Base-by-base conservation (phyloP, 2,329 filamentous ascomycete species). In the Rutstroemia sp. region DNA sequence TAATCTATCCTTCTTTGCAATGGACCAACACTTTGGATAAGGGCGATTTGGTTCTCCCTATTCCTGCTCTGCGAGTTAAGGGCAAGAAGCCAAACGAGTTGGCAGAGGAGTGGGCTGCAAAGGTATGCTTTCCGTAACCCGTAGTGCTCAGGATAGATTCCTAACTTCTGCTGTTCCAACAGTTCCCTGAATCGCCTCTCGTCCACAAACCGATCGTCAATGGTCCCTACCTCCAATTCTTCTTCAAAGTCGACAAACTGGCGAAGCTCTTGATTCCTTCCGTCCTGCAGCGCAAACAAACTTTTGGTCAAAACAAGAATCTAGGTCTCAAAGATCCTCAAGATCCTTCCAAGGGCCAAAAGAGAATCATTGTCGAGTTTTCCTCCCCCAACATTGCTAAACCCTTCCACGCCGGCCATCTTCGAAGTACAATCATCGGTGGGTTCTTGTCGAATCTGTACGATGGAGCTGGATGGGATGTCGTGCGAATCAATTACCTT, bases 331-430 rank as follows among this genome's bases (percentile, higher is more conserved):
- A 77, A 61, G 83, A 90, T 66, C 77, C 80, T 39, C 73, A 76
- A 21, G 79, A 89, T 67, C 77, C 82, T 7, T 77, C 70, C 12
- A 70, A 73, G 46, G 73, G 73, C 30, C 64, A 64, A 59, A 77
- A 75, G 65, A 73, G 70, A 65, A 78, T 86, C 46, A 81, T 94
- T 51, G 80, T 94, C 65, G 89, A 94, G 67, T 94, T 92, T 72
- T 90, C 86, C 7, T 91, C 87, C 7, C 89, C 89, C 51, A 94
- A 94, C 70, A 91, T 94, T 58, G 89, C 89, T 47, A 92, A 92
- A 73, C 88, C 86, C 21, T 90, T 91, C 72, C 84, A 88, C 67
- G 85, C 84, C 21, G 84, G 84, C 5, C 87, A 92, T 73, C 74
- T 91, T 63, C 78, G 87, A 64, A 88, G 84, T 66, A 91, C 87